phyloP scores from a whole-genome alignment of 208 protist genomes.

The Trypanosoma conorhini region DNA sequence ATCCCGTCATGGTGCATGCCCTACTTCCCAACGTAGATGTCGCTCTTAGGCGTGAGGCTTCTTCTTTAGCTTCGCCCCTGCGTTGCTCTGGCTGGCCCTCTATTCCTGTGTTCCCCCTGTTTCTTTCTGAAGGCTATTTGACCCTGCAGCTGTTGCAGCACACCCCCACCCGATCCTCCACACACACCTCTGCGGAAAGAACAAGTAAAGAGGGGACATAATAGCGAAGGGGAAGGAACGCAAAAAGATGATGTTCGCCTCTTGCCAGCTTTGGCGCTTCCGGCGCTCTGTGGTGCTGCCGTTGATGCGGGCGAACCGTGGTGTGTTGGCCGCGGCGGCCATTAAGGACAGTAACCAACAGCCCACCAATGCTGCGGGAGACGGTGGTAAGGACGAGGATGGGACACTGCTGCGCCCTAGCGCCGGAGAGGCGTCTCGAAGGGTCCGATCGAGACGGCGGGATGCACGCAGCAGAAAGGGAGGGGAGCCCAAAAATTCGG shows the following conservation, averaged over 20 bases:
- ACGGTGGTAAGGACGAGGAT: not conserved
- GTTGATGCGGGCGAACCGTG: not conserved
- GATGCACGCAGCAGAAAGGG: not conserved
- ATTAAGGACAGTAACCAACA: not conserved
- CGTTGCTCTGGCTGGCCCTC: not conserved
- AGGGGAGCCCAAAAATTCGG: constrained; percentile 1
- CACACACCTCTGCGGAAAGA: not conserved
- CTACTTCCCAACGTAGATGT: not conserved
- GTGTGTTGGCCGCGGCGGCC: not conserved
- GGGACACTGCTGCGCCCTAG: not conserved
- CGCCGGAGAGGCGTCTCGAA: not conserved
- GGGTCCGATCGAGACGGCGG: not conserved
- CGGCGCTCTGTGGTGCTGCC: constrained; percentile 5
- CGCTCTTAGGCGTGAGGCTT: not conserved
- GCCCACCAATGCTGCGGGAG: not conserved
- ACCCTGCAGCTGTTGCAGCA: not conserved
- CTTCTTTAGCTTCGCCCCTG: not conserved
- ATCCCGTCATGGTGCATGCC: not conserved
- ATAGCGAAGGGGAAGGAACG: not conserved
- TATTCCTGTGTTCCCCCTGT: constrained; percentile 6
- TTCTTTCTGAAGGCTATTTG: constrained; percentile 1
- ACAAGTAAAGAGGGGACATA: not conserved
- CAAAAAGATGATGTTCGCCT: constrained; percentile 11
- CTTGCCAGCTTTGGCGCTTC: not conserved
- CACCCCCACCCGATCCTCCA: not conserved